A percentile compares a stretch with the other conserved stretches of the same genome.
phyloP scores from a whole-genome alignment of 2,329 filamentous ascomycete genomes.

The Fusarium veterinarium region DNA sequence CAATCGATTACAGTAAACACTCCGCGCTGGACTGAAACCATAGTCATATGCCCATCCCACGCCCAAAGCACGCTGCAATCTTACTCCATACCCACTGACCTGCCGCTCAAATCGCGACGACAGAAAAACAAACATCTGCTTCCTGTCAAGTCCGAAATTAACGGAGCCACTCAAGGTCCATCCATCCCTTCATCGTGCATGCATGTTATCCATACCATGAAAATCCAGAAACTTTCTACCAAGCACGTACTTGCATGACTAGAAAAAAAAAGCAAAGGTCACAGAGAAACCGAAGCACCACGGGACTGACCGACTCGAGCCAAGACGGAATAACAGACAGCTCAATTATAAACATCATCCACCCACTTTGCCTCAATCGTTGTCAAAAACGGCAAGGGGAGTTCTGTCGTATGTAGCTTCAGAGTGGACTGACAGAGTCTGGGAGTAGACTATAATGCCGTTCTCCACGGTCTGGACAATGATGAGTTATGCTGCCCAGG shows the following conservation, averaged over 20 bases:
- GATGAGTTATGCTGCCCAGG: background rate
- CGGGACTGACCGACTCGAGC: constrained; percentile 9
- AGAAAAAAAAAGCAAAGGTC: constrained; percentile 15
- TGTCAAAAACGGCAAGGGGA: background rate
- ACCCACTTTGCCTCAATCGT: background rate
- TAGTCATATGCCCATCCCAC: constrained; percentile 23
- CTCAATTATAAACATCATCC: background rate
- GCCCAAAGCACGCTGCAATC: constrained; percentile 31
- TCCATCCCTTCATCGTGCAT: constrained; percentile 26
- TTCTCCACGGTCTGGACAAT: background rate
- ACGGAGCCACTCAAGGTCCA: constrained; percentile 21
- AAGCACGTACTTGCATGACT: constrained; percentile 16
- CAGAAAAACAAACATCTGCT: constrained; percentile 8
- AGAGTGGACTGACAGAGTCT: background rate
- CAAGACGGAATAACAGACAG: background rate
- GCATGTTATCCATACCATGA: constrained; percentile 29
- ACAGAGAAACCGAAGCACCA: background rate
- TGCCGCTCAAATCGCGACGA: constrained; percentile 14
- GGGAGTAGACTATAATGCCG: background rate
- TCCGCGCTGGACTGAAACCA: constrained; percentile 29
- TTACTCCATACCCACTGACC: constrained; percentile 34
- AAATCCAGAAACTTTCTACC: constrained; percentile 1
- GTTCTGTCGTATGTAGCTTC: background rate
- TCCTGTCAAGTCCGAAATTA: constrained; percentile 21
- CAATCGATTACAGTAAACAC: constrained; percentile 15